phyloP scores from a whole-genome alignment of 169 alveolate species.

The Besnoitia besnoiti region DNA sequence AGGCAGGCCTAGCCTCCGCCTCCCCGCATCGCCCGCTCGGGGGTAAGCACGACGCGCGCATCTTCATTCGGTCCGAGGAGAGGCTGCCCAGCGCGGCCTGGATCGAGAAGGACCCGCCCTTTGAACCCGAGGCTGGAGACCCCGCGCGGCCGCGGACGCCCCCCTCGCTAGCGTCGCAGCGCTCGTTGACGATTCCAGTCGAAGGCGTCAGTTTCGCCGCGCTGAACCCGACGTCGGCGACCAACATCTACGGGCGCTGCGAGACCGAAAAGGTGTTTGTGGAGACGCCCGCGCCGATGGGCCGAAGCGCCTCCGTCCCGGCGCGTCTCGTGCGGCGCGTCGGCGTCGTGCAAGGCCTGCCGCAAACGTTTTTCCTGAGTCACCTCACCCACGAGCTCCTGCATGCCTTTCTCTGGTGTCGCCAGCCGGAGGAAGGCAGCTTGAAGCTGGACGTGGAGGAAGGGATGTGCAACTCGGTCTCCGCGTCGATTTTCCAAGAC shows the following conservation, averaged over 20 bases:
- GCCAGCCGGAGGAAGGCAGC: constrained; percentile 13
- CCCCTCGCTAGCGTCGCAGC: neutral
- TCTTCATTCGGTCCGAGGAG: constrained; percentile 1
- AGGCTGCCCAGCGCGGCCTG: neutral
- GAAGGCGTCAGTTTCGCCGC: neutral
- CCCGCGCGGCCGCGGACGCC: neutral
- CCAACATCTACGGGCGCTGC: constrained; percentile 18
- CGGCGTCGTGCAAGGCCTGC: constrained; percentile 12
- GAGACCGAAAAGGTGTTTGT: neutral
- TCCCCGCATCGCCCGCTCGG: neutral
- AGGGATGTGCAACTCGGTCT: constrained; percentile 16
- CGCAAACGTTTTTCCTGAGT: neutral
- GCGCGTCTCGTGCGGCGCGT: constrained; percentile 18
- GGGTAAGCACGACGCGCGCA: neutral
- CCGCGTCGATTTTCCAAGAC: neutral
- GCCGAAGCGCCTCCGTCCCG: neutral
- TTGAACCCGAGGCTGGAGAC: neutral
- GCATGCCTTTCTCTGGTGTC: constrained; percentile 25
- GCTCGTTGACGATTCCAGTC: neutral
- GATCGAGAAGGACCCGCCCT: neutral
- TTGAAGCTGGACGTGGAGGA: constrained; percentile 8
- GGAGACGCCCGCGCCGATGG: neutral
- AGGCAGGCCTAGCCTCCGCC: neutral
- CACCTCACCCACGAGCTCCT: constrained; percentile 31
- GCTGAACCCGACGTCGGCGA: neutral